A percentile compares a stretch with the other conserved stretches of the same genome.
Conservation (phyloP, 495 filamentous ascomycete species). For the Penicillium flavigenum region DNA sequence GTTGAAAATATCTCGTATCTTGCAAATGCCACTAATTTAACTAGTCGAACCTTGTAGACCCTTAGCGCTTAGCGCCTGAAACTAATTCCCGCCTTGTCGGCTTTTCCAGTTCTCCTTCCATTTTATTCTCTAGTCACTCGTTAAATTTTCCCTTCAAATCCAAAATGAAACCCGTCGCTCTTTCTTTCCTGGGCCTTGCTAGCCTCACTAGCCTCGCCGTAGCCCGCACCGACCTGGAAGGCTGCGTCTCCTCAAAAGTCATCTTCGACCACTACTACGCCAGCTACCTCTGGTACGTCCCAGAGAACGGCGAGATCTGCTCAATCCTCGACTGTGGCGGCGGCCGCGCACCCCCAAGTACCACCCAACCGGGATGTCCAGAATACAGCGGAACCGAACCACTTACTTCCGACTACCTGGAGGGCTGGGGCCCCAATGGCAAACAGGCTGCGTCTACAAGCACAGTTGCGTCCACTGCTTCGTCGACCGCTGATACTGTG, state of each 20-base stretch:
- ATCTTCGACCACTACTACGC: conserved; percentile 36
- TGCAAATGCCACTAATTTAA: too few relatives aligned
- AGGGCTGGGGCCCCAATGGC: conserved; percentile 36
- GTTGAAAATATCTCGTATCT: background rate
- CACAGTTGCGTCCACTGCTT: conserved; percentile 18
- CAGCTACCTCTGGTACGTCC: conserved; percentile 53
- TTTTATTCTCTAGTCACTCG: conserved; percentile 1
- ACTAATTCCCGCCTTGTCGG: background rate
- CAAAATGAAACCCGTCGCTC: conserved; percentile 30
- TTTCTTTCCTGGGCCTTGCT: conserved; percentile 18
- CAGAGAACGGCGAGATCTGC: conserved; percentile 60
- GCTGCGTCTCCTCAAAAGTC: conserved; percentile 32
- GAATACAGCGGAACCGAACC: conserved; percentile 57
- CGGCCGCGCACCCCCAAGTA: conserved; percentile 60
- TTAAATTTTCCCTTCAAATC: conserved; percentile 11
- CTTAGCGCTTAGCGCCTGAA: too few relatives aligned
- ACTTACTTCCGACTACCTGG: conserved; percentile 49
- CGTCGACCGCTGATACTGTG: conserved; percentile 3
- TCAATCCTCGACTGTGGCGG: conserved; percentile 63
- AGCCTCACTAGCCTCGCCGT: conserved; percentile 19
- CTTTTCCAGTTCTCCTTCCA: background rate
- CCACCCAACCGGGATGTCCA: conserved; percentile 58
- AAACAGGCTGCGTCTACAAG: conserved; percentile 22
- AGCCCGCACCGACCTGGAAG: conserved; percentile 33
- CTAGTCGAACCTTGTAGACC: too few relatives aligned